Evolutionary conservation across 768 basidiomycete genomes (phyloP).

Genomic region (Pisolithus orientalis): DNA sequence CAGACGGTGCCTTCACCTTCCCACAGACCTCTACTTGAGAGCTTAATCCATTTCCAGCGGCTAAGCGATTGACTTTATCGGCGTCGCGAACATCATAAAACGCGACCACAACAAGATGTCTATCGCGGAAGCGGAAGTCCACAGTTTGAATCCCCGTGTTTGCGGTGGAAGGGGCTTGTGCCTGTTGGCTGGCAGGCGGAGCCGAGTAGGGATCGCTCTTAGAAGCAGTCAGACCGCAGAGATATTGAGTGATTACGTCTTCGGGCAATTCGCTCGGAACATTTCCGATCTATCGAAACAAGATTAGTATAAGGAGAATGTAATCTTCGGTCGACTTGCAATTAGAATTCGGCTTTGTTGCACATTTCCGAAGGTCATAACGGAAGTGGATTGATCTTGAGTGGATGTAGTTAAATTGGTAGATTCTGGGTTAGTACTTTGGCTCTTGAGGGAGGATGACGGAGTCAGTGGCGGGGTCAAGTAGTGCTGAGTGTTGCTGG

Average conservation of each 20-base stretch:
- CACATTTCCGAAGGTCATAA: constrained; percentile 8
- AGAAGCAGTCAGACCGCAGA: constrained; percentile 20
- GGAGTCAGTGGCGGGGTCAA: constrained; percentile 70
- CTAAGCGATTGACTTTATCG: constrained; percentile 37
- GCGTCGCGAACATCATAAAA: constrained; percentile 59
- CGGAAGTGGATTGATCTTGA: constrained; percentile 16
- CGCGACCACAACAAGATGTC: constrained; percentile 49
- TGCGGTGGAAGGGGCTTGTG: constrained; percentile 8
- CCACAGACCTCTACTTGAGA: neutral
- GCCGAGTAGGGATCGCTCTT: constrained; percentile 3
- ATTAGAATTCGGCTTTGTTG: constrained; percentile 28
- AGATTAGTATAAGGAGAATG: constrained; percentile 6
- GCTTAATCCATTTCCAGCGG: constrained; percentile 22
- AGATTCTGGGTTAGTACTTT: constrained; percentile 28
- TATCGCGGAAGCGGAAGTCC: constrained; percentile 44
- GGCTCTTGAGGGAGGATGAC: constrained; percentile 45
- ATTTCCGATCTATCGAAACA: constrained; percentile 32
- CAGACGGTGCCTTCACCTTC: constrained; percentile 2
- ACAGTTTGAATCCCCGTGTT: constrained; percentile 46
- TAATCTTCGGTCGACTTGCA: constrained; percentile 8
- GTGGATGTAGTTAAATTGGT: constrained; percentile 20
- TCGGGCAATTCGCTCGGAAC: constrained; percentile 29
- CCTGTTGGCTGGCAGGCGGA: neutral
- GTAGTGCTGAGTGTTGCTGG: constrained; percentile 29
- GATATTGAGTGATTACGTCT: constrained; percentile 25